Evolutionary conservation across 768 basidiomycete genomes (phyloP), one percentile per base, ranked within the genome.

Genomic region (Hygrocybe punicea): DNA sequence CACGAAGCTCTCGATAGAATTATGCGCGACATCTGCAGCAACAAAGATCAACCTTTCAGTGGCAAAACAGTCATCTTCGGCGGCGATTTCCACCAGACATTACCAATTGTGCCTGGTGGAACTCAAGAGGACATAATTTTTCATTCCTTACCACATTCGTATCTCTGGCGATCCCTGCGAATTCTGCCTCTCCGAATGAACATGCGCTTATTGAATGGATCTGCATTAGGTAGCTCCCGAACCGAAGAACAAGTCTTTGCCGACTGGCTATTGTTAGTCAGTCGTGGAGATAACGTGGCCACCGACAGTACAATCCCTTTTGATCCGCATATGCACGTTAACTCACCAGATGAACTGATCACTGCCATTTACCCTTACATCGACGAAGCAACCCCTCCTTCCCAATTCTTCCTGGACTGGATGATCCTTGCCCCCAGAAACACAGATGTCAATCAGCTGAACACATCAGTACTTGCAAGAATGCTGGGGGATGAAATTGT

Each of bases 1-100:
- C n/a, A n/a, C n/a, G n/a, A 81, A 56, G 73, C 75, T n/a, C 63
- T 81, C 0, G 75, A 81, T 57, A 48, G 67, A 0, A 73, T 73
- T 0, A 48, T 75, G 0, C 53, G 62, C 4, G 76, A 80, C 61
- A 62, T 79, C 4, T 55, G 65, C 1, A 48, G 65, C 25, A 24
- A 56, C 24, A n/a, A n/a, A n/a, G 35, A 71, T 14, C 29, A n/a
- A 3, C 68, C 67, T 5, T 82, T 78, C 74, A 78, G 75, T 37
- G 78, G 74, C 16, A 63, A 79, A 6, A 74, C 73, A 17, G 60
- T 78, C n/a, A n/a, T n/a, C n/a, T n/a, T n/a, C n/a, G n/a, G n/a
- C n/a, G n/a, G n/a, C n/a, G n/a, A n/a, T n/a, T n/a, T n/a, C n/a
- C n/a, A n/a, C n/a, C n/a, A n/a, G n/a, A n/a, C n/a, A n/a, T n/a